Percentiles rank a stretch among this genome's conserved stretches.
These are phyloP conservation scores for Colletotrichum sp. DNA, from an alignment of 2,329 filamentous ascomycete genomes.

Conservation along the genomic window DNA sequence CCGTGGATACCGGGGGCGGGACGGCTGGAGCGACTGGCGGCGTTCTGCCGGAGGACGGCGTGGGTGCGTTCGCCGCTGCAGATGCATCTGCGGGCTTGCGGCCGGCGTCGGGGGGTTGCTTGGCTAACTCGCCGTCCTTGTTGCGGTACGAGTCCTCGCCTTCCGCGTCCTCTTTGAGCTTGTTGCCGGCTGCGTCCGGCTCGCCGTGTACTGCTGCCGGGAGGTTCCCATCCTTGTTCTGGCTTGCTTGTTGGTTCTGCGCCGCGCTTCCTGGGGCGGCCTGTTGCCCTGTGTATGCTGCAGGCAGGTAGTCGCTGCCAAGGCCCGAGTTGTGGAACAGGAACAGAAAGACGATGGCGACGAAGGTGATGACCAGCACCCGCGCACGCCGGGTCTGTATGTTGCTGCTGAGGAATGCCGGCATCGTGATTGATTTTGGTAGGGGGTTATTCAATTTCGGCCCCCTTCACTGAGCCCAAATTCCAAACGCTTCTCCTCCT, in stretches of 20 bases:
- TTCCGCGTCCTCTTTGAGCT: slow-evolving; percentile 3
- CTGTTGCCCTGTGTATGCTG: background rate
- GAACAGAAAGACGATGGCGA: background rate
- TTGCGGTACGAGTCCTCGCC: slow-evolving; percentile 16
- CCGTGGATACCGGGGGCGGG: background rate
- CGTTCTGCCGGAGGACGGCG: background rate
- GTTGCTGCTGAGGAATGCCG: slow-evolving; percentile 9
- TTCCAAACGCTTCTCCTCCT: background rate
- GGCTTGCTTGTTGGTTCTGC: background rate
- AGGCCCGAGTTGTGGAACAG: background rate
- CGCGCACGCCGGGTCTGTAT: background rate
- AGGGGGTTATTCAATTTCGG: background rate
- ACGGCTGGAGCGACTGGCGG: background rate
- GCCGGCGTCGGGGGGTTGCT: background rate
- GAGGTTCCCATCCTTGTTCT: background rate
- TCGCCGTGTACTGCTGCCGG: slow-evolving; percentile 1
- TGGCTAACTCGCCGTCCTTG: slow-evolving; percentile 10
- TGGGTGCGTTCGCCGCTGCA: background rate
- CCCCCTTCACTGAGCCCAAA: background rate
- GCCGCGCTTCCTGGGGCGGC: background rate
- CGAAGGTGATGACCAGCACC: background rate
- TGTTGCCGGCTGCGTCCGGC: background rate
- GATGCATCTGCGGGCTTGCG: background rate
- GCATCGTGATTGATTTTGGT: background rate
- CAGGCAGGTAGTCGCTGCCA: background rate